Evolutionary conservation across 2,329 filamentous ascomycete genomes (phyloP).

Genomic region (Fusarium dimerum): DNA sequence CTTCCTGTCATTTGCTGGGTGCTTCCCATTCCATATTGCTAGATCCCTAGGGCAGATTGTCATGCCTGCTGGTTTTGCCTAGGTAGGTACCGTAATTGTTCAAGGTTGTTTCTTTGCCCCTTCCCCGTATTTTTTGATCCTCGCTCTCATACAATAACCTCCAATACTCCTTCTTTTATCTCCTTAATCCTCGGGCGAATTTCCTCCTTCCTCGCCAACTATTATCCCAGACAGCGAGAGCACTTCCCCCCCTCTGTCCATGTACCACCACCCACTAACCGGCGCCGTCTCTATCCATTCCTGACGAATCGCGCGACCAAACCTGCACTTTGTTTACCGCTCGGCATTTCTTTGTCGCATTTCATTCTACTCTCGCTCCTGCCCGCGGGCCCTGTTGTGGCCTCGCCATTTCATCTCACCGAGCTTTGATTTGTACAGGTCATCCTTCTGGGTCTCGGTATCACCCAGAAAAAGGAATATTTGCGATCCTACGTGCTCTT

Average conservation of each 20-base stretch:
- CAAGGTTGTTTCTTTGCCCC: neutral
- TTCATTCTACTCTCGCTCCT: constrained; percentile 1
- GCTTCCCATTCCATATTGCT: too few relatives aligned
- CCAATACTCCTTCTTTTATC: constrained; percentile 4
- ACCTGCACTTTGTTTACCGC: neutral
- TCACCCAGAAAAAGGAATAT: too few relatives aligned
- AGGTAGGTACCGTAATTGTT: too few relatives aligned
- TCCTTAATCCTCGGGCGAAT: constrained; percentile 24
- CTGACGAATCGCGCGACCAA: too few relatives aligned
- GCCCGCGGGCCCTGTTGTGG: constrained; percentile 12
- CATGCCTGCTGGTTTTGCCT: too few relatives aligned
- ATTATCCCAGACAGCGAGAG: constrained; percentile 26
- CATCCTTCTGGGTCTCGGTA: too few relatives aligned
- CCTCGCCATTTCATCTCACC: constrained; percentile 21
- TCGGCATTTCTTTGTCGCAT: neutral
- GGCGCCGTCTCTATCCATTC: constrained; percentile 1
- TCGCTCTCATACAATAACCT: constrained; percentile 1
- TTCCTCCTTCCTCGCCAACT: constrained; percentile 22
- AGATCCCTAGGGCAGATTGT: too few relatives aligned
- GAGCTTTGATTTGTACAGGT: neutral
- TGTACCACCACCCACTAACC: constrained; percentile 5
- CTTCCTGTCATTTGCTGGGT: too few relatives aligned
- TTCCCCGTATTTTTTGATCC: neutral
- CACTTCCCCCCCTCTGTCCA: neutral
- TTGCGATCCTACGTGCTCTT: neutral